These are phyloP conservation scores for Lizanozyma gosingica DNA, from an alignment of 1,139 yeast species.

Conservation along the genomic window DNA sequence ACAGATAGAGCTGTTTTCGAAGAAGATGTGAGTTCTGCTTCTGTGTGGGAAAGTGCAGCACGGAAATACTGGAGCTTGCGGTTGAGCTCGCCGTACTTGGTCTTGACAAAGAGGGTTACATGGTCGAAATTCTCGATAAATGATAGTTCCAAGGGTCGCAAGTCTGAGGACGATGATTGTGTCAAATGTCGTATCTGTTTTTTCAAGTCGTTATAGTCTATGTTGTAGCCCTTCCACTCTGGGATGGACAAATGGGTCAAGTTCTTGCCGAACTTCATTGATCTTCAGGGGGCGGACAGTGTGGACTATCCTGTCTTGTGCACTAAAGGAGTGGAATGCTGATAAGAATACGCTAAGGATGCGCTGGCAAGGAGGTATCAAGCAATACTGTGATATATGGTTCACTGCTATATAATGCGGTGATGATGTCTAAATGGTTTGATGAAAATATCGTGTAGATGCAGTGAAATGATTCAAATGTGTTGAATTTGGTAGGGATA, in stretches of 20 bases:
- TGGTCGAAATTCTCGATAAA: constrained; percentile 43
- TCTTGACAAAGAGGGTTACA: constrained; percentile 50
- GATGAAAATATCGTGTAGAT: no score
- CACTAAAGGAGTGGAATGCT: constrained; percentile 1
- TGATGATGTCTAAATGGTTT: no score
- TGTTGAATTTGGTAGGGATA: no score
- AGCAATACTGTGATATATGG: no score
- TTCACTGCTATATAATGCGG: no score
- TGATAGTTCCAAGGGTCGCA: constrained; percentile 18
- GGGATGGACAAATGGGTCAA: constrained; percentile 69
- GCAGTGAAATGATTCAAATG: no score
- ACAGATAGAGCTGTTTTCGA: constrained; percentile 7
- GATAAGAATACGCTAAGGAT: no score
- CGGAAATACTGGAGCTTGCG: constrained; percentile 17
- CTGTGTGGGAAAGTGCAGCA: neutral
- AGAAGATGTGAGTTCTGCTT: neutral
- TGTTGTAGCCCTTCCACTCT: constrained; percentile 78
- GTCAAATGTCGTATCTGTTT: constrained; percentile 36
- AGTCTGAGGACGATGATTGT: constrained; percentile 10
- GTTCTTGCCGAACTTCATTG: constrained; percentile 86
- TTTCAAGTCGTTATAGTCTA: constrained; percentile 75
- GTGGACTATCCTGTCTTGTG: no score
- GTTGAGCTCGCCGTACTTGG: constrained; percentile 56
- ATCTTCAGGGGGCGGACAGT: no score
- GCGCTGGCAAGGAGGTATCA: no score